These are phyloP conservation scores for Ophiostoma triangulosporum DNA, from an alignment of 2,329 filamentous ascomycete species.

Conservation along the genomic window DNA sequence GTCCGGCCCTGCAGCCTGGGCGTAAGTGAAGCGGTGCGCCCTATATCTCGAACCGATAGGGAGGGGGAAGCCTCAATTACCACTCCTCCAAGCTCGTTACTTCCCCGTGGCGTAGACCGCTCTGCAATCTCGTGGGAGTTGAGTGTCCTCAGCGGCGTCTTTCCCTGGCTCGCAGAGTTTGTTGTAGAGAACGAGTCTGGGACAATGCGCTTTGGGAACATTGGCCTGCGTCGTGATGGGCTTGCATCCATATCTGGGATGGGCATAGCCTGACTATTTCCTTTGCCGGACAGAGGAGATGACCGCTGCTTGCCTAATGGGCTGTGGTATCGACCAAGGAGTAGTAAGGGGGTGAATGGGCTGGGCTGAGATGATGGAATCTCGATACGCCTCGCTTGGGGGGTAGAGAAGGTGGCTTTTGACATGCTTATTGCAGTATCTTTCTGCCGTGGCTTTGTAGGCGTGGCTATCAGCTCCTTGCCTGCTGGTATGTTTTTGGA, in stretches of 20 bases:
- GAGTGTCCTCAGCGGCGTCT: not conserved
- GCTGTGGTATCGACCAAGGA: constrained; percentile 26
- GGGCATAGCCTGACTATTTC: not conserved
- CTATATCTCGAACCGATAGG: not conserved
- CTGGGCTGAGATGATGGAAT: constrained; percentile 33
- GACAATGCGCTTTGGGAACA: not conserved
- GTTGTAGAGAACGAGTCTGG: not conserved
- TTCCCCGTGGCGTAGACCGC: not conserved
- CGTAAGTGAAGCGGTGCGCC: not conserved
- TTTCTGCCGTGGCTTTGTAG: not conserved
- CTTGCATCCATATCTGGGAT: not conserved
- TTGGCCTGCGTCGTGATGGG: not conserved
- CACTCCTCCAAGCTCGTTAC: not conserved
- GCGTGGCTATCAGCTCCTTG: not conserved
- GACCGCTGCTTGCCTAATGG: not conserved
- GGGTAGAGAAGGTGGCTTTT: not conserved
- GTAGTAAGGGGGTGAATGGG: constrained; percentile 28
- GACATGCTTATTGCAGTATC: not conserved
- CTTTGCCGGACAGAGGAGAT: constrained; percentile 5
- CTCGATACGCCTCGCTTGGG: constrained; percentile 18
- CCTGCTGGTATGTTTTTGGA: not conserved
- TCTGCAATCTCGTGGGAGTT: not conserved
- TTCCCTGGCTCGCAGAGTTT: not conserved
- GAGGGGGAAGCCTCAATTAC: not conserved
- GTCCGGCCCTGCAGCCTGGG: not conserved